Conservation (phyloP, 441 rosid genomes). For the Gossypium trilobum region DNA sequence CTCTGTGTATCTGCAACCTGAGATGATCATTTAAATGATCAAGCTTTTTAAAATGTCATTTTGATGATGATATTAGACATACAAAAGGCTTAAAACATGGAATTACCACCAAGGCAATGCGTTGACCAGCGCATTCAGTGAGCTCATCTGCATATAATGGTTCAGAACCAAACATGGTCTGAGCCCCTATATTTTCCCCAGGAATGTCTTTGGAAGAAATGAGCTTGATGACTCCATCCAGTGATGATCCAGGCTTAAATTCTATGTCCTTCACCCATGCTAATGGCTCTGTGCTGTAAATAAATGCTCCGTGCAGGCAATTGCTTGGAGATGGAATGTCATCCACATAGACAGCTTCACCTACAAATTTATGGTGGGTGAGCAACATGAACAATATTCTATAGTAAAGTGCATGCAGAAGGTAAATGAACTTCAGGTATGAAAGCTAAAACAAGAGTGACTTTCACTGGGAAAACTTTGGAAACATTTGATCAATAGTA, state of each 20-base stretch:
- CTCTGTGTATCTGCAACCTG: slow-evolving; percentile 82
- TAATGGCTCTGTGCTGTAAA: slow-evolving; percentile 74
- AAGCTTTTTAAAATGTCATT: neutral
- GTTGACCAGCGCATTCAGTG: slow-evolving; percentile 52
- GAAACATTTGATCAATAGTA: neutral
- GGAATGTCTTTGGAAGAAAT: slow-evolving; percentile 69
- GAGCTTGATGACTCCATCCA: slow-evolving; percentile 41
- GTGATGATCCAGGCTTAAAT: slow-evolving; percentile 35
- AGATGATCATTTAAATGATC: slow-evolving; percentile 14
- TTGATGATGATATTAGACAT: neutral
- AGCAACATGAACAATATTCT: slow-evolving; percentile 2
- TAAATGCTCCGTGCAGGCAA: slow-evolving; percentile 77
- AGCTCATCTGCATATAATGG: slow-evolving; percentile 66
- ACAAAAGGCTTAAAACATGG: neutral
- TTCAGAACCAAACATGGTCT: slow-evolving; percentile 37
- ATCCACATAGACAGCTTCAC: slow-evolving; percentile 89
- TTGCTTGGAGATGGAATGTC: slow-evolving; percentile 78
- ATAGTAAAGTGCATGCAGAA: neutral
- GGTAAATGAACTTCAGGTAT: neutral
- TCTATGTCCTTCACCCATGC: slow-evolving; percentile 54
- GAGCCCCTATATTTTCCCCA: slow-evolving; percentile 55
- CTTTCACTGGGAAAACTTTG: neutral
- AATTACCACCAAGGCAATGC: slow-evolving; percentile 71
- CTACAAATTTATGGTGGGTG: slow-evolving; percentile 28
- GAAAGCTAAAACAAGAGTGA: neutral